A percentile compares a stretch with the other conserved stretches of the same genome.
phyloP scores from a whole-genome alignment of 169 alveolate species.

The Plasmodium vinckei region DNA sequence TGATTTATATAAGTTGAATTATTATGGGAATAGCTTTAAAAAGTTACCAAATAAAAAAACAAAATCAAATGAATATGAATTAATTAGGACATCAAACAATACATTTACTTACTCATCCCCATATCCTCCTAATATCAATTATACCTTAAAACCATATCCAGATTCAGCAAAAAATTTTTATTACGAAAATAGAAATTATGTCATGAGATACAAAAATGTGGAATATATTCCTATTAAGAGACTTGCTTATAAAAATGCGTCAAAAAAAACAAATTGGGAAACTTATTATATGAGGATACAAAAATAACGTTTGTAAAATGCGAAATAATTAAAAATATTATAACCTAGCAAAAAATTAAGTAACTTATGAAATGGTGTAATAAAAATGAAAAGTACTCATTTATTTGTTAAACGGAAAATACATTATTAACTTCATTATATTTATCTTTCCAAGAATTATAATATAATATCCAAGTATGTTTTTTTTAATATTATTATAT shows the following conservation, averaged over 20 bases:
- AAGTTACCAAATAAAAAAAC: slow-evolving; percentile 82
- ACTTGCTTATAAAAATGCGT: slow-evolving; percentile 42
- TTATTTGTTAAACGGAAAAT: too few relatives aligned
- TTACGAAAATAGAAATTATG: slow-evolving; percentile 78
- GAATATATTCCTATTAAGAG: slow-evolving; percentile 82
- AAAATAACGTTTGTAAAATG: slow-evolving; percentile 1
- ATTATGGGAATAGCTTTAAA: slow-evolving; percentile 52
- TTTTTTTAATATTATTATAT: too few relatives aligned
- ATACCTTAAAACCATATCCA: slow-evolving; percentile 83
- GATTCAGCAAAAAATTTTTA: slow-evolving; percentile 77
- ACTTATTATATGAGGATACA: slow-evolving; percentile 52
- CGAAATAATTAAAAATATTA: too few relatives aligned
- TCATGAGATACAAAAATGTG: slow-evolving; percentile 84
- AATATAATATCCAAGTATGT: too few relatives aligned
- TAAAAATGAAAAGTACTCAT: too few relatives aligned
- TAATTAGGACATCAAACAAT: slow-evolving; percentile 79
- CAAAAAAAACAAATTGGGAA: slow-evolving; percentile 57
- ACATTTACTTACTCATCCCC: slow-evolving; percentile 78
- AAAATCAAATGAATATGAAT: slow-evolving; percentile 78
- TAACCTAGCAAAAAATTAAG: too few relatives aligned
- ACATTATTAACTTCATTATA: too few relatives aligned
- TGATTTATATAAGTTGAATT: slow-evolving; percentile 58
- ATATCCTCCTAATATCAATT: slow-evolving; percentile 85
- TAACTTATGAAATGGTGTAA: too few relatives aligned
- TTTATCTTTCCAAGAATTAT: too few relatives aligned